A percentile compares a stretch with the other conserved stretches of the same genome.
These are phyloP conservation scores for Microbotryomycetes sp. DNA, from an alignment of 1,284 basidiomycete genomes.

Conservation along the genomic window DNA sequence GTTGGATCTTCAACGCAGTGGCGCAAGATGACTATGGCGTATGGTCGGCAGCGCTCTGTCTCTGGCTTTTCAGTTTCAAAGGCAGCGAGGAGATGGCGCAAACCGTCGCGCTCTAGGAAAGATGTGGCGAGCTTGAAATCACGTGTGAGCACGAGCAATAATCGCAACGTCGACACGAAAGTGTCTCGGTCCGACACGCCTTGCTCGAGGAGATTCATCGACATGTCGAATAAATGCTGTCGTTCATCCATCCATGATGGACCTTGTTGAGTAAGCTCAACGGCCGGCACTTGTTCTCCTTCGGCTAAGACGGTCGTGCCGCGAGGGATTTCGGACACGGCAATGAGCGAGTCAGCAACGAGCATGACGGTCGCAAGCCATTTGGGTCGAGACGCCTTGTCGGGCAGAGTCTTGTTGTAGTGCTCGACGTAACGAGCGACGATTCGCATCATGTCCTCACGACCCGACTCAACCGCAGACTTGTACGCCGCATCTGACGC, in stretches of 20 bases:
- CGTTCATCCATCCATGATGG: conserved; percentile 58
- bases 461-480: conserved; percentile 26
- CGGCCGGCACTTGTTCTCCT: conserved; percentile 50
- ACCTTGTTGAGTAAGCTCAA: conserved; percentile 50
- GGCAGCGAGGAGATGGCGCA: conserved; percentile 47
- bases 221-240: conserved; percentile 61
- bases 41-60: conserved; percentile 61
- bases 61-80: conserved; percentile 38
- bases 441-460: conserved; percentile 26
- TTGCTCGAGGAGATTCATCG: conserved; percentile 57
- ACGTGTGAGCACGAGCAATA: conserved; percentile 73
- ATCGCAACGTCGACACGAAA: conserved; percentile 65
- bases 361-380: conserved; percentile 80
- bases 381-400: conserved; percentile 48
- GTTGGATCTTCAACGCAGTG: conserved; percentile 76
- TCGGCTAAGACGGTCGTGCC: conserved; percentile 54
- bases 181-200: conserved; percentile 64
- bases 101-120: conserved; percentile 59
- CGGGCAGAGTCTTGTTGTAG: conserved; percentile 30
- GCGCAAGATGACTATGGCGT: conserved; percentile 78
- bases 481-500: conserved; percentile 32
- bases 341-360: conserved; percentile 71
- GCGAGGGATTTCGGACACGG: conserved; percentile 56
- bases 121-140: conserved; percentile 54
- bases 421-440: conserved; percentile 14